Percentiles rank a stretch among this genome's conserved stretches.
These are phyloP conservation scores for Castanea crenata DNA, from an alignment of 306 rosid species.

Conservation along the genomic window DNA sequence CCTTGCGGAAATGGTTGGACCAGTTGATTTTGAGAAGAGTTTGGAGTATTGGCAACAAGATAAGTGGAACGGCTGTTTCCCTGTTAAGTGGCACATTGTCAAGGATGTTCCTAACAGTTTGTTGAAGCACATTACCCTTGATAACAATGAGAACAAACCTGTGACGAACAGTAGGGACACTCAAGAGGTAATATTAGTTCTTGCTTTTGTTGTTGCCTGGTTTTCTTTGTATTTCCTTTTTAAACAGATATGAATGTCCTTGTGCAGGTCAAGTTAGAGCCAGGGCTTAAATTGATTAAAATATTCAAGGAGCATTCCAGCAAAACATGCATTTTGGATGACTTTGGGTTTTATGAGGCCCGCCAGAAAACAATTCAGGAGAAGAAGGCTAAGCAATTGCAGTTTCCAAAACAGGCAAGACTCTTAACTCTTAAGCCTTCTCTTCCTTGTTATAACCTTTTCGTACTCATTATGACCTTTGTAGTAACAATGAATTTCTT, in stretches of 20 bases:
- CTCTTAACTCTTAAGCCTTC: neutral
- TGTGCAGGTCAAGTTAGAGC: slow-evolving; percentile 73
- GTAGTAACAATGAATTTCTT: neutral
- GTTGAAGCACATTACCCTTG: slow-evolving; percentile 87
- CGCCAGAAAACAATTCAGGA: slow-evolving; percentile 91
- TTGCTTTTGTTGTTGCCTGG: neutral
- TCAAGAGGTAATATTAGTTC: slow-evolving; percentile 62
- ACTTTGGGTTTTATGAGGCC: slow-evolving; percentile 79
- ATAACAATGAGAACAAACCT: slow-evolving; percentile 95
- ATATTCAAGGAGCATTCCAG: slow-evolving; percentile 77
- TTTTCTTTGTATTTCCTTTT: neutral
- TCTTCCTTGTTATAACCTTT: neutral
- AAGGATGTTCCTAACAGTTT: slow-evolving; percentile 95
- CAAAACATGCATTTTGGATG: slow-evolving; percentile 88
- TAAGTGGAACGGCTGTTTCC: slow-evolving; percentile 97
- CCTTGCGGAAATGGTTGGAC: slow-evolving; percentile 91
- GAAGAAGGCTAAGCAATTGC: slow-evolving; percentile 83
- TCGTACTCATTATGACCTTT: neutral
- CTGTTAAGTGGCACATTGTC: slow-evolving; percentile 92
- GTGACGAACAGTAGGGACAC: slow-evolving; percentile 97
- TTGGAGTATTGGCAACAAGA: slow-evolving; percentile 99
- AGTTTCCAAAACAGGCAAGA: slow-evolving; percentile 73
- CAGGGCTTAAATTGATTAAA: slow-evolving; percentile 67
- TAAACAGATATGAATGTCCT: neutral
- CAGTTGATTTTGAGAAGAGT: slow-evolving; percentile 86